Evolutionary conservation across 2,329 filamentous ascomycete genomes (phyloP), one percentile per base, ranked within the genome.

Genomic region (Didymella arachidicola): DNA sequence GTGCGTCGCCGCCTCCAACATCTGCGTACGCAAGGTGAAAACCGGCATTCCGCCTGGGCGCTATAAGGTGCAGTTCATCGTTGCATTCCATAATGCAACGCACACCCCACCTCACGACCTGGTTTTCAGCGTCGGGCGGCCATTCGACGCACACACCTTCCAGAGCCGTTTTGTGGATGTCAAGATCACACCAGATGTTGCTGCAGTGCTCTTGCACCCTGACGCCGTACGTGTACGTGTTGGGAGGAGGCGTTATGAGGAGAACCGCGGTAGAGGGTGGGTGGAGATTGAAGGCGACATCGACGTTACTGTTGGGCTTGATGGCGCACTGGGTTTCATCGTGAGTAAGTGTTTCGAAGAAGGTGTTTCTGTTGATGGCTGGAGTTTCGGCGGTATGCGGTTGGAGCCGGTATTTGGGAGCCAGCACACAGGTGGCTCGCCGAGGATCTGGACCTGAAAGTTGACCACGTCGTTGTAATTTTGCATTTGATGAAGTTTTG

Each of bases 321-420:
- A 78, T 57, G 76, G 76, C 1, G 72, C 70, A 30, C 46, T 78
- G 39, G 76, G 76, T 0, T 74, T 78, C 57, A 63, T 77, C 16
- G 61, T 78, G 29, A 78, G 66, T 49, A 75, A 71, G 62, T 73
- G 60, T 52, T 78, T 58, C 30, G 61, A 73, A 48, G 68, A 77
- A 58, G 73, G 66, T 3, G 63, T 67, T 8, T 58, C 53, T 32
- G 63, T 77, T 1, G 73, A 73, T 60, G 76, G 76, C 0, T 78
- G 75, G 75, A 76, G 69, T 51, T 78, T 78, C 66, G 76, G 76
- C 0, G 76, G 76, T 1, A 73, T 78, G 34, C 66, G 72, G 44
- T 38, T 78, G 54, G 69, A 77, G 61, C 76, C 76, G 1, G 64
- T 76, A 7, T 76, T 76, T 62, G 68, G 62, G 5, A 29, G 32